These are phyloP conservation scores for Podaxis sp. DNA, from an alignment of 768 basidiomycete species.

Conservation along the genomic window DNA sequence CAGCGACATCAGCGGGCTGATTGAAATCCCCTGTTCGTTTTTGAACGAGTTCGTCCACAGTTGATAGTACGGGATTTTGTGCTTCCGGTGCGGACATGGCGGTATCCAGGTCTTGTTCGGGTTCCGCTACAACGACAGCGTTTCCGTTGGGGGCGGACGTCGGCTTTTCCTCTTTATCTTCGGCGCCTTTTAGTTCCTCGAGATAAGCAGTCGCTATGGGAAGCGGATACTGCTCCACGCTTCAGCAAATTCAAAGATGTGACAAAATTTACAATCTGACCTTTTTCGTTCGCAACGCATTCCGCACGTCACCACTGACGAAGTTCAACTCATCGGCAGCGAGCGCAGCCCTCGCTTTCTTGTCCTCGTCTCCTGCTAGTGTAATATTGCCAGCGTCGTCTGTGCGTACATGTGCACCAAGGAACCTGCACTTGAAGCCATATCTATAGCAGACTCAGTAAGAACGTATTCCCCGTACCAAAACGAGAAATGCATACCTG, in stretches of 20 bases:
- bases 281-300: conserved; percentile 65
- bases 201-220: conserved; percentile 23
- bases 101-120: conserved; percentile 35
- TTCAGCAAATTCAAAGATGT: not conserved
- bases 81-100: conserved; percentile 16
- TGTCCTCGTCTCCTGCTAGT: conserved; percentile 56
- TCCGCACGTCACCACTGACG: conserved; percentile 53
- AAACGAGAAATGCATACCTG: conserved; percentile 32
- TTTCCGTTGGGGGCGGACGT: conserved; percentile 22
- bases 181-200: conserved; percentile 37
- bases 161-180: conserved; percentile 22
- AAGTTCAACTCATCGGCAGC: conserved; percentile 70
- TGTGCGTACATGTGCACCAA: conserved; percentile 68
- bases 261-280: conserved; percentile 33
- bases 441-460: conserved; percentile 33
- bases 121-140: conserved; percentile 34
- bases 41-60: conserved; percentile 24
- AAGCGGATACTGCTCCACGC: conserved; percentile 13
- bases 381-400: conserved; percentile 43
- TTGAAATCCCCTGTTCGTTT: conserved; percentile 33
- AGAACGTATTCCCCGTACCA: not conserved
- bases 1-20: conserved; percentile 53
- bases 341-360: conserved; percentile 45
- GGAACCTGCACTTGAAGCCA: conserved; percentile 90
- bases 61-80: not conserved